A percentile compares a stretch with the other conserved stretches of the same genome.
Conservation (phyloP, 2,329 filamentous ascomycete species). For the Rutstroemia sp. region DNA sequence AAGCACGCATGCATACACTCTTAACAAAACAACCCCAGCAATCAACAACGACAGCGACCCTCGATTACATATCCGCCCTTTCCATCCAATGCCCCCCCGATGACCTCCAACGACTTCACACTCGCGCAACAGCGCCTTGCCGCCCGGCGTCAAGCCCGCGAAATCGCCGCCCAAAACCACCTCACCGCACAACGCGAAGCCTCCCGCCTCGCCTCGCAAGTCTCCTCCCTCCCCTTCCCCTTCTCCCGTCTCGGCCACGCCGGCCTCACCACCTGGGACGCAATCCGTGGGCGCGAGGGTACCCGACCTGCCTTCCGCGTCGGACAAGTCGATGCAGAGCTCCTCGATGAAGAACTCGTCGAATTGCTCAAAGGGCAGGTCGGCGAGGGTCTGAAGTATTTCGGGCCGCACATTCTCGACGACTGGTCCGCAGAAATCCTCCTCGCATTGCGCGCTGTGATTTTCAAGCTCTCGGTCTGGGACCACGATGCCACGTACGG, state of each 20-base stretch:
- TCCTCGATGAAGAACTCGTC: conserved; percentile 88
- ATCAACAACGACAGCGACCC: neutral
- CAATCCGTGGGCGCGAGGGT: conserved; percentile 65
- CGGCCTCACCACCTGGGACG: conserved; percentile 56
- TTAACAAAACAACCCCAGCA: neutral
- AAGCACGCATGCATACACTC: too few relatives aligned
- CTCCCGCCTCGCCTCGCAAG: conserved; percentile 45
- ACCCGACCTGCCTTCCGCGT: conserved; percentile 84
- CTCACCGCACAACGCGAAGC: conserved; percentile 44
- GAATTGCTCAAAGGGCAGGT: conserved; percentile 81
- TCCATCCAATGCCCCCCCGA: conserved; percentile 19
- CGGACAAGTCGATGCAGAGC: conserved; percentile 90
- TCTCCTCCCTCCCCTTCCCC: conserved; percentile 38
- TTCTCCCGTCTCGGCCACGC: conserved; percentile 47
- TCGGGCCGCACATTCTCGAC: conserved; percentile 70
- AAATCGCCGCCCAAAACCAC: conserved; percentile 54
- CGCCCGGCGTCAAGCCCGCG: conserved; percentile 70
- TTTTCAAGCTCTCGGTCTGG: conserved; percentile 97
- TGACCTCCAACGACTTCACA: conserved; percentile 51
- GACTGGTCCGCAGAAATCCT: conserved; percentile 85
- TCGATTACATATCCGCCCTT: too few relatives aligned
- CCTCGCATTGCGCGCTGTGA: conserved; percentile 63
- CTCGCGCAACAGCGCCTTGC: conserved; percentile 83
- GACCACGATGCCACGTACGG: conserved; percentile 94
- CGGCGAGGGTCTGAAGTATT: conserved; percentile 80